Base-by-base conservation (phyloP, 164 flowering plant species). In the Akebia trifoliata region DNA sequence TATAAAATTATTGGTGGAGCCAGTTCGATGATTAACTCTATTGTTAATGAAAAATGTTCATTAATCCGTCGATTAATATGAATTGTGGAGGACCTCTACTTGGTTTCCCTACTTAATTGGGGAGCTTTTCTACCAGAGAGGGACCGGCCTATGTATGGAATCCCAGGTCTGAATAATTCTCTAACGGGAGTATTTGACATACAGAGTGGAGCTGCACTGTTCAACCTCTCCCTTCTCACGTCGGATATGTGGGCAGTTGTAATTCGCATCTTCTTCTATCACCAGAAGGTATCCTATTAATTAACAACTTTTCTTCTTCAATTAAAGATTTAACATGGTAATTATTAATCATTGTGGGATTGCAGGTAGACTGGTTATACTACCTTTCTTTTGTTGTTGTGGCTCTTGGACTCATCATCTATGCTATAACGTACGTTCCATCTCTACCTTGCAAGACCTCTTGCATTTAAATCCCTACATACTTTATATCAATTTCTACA, bases 161-260 rank as follows among this genome's bases (percentile, higher is more conserved):
- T 34, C 35, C 15, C 36, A 34, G n/a, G 30, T 9, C 18, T 55
- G 31, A 38, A 2, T n/a, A 11, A 15, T 25, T 61, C 17, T 35
- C 54, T 72, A 43, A 62, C 29, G 1, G 4, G 12, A 21, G 1
- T 11, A 40, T 62, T 50, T 34, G 40, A 6, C 8, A 29, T 63
- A 28, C 82, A 86, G 96, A 72, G 89, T 68, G 93, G 91, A 50
- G 74, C 93, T 31, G 69, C 89, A 15, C 34, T 84, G 66, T 80
- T 84, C 64, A 86, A 86, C 64, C 96, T 86, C 25, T 89, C 91
- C 0, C 31, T 77, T 40, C 87, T 89, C 56, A 86, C 91, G 31
- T 73, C 87, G 40, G 94, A 89, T 64, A 76, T 89, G 86, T 86
- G 96, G 96, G 96, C 79, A 35, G 87, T 86, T 8, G 37, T 81